Conservation (phyloP, 106 monocot species). For the Dioscorea zingiberensis region DNA sequence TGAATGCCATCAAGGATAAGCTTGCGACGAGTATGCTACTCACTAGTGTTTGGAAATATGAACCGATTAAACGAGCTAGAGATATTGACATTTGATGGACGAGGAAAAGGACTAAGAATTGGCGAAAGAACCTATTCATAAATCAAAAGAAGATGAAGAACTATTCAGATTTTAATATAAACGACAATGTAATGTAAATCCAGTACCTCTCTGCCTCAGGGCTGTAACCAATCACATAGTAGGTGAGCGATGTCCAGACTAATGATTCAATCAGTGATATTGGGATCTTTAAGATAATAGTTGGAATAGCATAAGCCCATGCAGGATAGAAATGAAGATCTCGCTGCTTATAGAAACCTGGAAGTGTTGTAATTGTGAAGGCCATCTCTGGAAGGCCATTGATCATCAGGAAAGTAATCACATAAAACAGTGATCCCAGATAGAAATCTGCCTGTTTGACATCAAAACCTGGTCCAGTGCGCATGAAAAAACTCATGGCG, state of each 20-base stretch:
- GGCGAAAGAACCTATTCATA: slow-evolving; percentile 55
- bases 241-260: slow-evolving; percentile 60
- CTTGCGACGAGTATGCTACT: slow-evolving; percentile 20
- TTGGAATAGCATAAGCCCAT: slow-evolving; percentile 78
- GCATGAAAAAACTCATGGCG: slow-evolving; percentile 52
- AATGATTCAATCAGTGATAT: slow-evolving; percentile 65
- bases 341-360: slow-evolving; percentile 79
- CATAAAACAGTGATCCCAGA: slow-evolving; percentile 56
- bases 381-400: slow-evolving; percentile 70
- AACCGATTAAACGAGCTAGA: slow-evolving; percentile 47
- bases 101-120: slow-evolving; percentile 53
- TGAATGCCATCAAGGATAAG: slow-evolving; percentile 19
- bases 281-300: slow-evolving; percentile 57
- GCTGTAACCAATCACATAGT: slow-evolving; percentile 71
- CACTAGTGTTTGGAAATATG: slow-evolving; percentile 36
- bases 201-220: slow-evolving; percentile 51
- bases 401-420: slow-evolving; percentile 39
- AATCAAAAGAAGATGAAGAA: background rate
- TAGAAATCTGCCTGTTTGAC: slow-evolving; percentile 53
- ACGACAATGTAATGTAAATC: background rate
- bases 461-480: slow-evolving; percentile 46
- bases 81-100: slow-evolving; percentile 62
- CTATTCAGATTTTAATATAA: too few relatives aligned
- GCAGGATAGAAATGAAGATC: slow-evolving; percentile 85
- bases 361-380: slow-evolving; percentile 58